phyloP scores from a whole-genome alignment of 371 early-diverging fungal genomes.

The Apophysomyces elegans region DNA sequence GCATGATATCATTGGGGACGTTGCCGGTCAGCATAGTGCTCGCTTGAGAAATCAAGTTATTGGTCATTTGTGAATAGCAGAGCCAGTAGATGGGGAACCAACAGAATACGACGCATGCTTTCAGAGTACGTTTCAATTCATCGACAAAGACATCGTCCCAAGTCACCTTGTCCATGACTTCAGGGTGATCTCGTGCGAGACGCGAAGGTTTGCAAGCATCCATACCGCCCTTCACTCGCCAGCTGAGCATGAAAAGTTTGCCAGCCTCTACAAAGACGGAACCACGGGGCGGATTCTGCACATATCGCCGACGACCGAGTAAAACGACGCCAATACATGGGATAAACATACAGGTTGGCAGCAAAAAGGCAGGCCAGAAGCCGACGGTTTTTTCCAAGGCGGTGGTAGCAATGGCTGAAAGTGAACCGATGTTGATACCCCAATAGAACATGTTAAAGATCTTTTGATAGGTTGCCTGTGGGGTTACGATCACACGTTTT shows the following conservation, averaged over 20 bases:
- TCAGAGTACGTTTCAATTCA: conserved; percentile 65
- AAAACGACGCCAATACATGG: conserved; percentile 61
- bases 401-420: conserved; percentile 66
- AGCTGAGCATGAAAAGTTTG: conserved; percentile 22
- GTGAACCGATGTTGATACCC: conserved; percentile 81
- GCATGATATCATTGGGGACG: conserved; percentile 67
- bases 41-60: conserved; percentile 76
- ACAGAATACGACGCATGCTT: conserved; percentile 73
- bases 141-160: conserved; percentile 81
- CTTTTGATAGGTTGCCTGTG: conserved; percentile 56
- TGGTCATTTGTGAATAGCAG: conserved; percentile 74
- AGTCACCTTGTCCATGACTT: conserved; percentile 33
- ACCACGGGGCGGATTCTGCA: conserved; percentile 64
- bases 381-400: conserved; percentile 58
- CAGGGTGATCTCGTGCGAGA: conserved; percentile 34
- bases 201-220: conserved; percentile 45
- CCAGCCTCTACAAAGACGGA: conserved; percentile 47
- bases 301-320: conserved; percentile 60
- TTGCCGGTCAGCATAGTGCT: conserved; percentile 65
- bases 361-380: conserved; percentile 71
- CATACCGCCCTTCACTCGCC: conserved; percentile 37
- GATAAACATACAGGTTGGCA: conserved; percentile 71
- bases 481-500: conserved; percentile 51
- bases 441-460: conserved; percentile 73
- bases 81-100: conserved; percentile 83